Evolutionary conservation across 768 basidiomycete genomes (phyloP), one percentile per base, ranked within the genome.

Genomic region (Panellus pusillus): DNA sequence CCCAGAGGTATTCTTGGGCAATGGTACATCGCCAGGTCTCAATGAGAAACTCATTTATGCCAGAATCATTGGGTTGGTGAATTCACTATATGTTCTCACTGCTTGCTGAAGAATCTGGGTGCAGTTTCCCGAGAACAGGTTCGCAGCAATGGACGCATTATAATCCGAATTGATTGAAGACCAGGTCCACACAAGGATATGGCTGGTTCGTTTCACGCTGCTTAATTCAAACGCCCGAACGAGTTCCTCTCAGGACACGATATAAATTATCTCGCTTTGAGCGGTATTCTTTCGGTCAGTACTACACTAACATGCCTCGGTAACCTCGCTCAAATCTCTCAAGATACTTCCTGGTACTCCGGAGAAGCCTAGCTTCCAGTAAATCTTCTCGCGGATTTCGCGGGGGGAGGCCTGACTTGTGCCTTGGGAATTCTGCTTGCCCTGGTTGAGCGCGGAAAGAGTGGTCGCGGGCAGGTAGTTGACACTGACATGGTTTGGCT

Each of bases 361-460:
- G 18, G 80, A 79, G 11, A 87, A 84, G 59, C 91, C 91, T 0
- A 70, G 68, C 32, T 87, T 87, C 52, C 91, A 8, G 67, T 88
- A 38, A 93, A 93, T 62, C 64, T 92, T 13, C 74, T 93, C 6
- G 89, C 84, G 11, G 91, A 92, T 63, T 92, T 93, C 67, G 91
- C 86, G 1, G 91, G 89, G 3, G 91, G 91, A 5, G 89, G 90
- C 7, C 66, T 90, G 27, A 78, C 82, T 56, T 90, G 87, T 56
- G 87, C 79, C 0, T 66, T 82, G 20, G 89, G 90, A 6, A 83
- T 92, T 47, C 75, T 93, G 11, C 74, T 91, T 7, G 91, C 91
- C 0, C 72, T 93, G 12, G 63, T 90, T 29, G 86, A 90, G 58
- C 80, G 89, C 42, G 72, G 70, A 24, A 78, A 68, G 55, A 89